These are phyloP conservation scores for Puccinia triticina DNA, from an alignment of 1,284 basidiomycete species.

Conservation along the genomic window DNA sequence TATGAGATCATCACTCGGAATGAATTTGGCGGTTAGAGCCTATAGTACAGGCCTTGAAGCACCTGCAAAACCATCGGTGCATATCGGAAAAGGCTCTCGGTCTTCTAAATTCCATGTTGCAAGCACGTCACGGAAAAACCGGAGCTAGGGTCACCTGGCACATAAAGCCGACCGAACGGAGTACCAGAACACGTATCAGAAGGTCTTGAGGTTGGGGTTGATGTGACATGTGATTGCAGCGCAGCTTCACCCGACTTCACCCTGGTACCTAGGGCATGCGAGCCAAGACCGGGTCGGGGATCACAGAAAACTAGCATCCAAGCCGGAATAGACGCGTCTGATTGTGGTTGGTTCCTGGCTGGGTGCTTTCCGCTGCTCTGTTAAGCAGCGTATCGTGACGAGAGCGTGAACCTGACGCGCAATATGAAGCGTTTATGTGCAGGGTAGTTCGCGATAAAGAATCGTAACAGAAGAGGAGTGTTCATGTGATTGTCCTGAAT, in stretches of 20 bases:
- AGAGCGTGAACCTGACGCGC: neutral
- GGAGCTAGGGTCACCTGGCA: neutral
- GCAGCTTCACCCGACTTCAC: neutral
- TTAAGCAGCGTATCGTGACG: neutral
- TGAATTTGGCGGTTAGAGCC: neutral
- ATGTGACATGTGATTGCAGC: neutral
- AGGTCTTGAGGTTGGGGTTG: neutral
- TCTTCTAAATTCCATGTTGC: neutral
- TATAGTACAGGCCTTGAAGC: neutral
- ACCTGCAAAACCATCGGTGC: neutral
- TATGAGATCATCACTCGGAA: neutral
- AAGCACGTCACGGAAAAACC: neutral
- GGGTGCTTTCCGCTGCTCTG: neutral
- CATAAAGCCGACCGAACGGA: neutral
- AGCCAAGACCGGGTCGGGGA: neutral
- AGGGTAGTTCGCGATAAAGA: neutral
- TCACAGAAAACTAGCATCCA: neutral
- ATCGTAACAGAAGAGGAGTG: neutral
- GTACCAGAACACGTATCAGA: neutral
- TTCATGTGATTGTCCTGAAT: neutral
- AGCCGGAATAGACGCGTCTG: neutral
- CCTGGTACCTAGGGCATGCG: neutral
- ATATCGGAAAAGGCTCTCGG: neutral
- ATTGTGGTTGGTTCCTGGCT: neutral
- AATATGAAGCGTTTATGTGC: neutral